These are phyloP conservation scores for Strobilomyces echinocephalus DNA, from an alignment of 768 basidiomycete genomes.

Conservation along the genomic window DNA sequence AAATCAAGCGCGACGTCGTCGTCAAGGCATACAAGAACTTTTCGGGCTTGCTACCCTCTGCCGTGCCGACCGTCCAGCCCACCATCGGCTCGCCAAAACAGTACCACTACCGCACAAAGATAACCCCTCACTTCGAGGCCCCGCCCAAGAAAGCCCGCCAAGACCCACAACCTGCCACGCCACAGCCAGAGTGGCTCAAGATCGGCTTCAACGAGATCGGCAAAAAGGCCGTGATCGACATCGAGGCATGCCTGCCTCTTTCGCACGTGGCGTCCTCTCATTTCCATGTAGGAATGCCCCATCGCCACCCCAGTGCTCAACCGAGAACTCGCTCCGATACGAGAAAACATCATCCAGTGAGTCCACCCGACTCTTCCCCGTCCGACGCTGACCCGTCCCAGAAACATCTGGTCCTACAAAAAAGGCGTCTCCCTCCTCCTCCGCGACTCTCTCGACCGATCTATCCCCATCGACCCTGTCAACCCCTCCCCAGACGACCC, in stretches of 20 bases:
- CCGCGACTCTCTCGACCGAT: conserved; percentile 67
- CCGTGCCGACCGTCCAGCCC: conserved; percentile 60
- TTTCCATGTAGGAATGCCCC: conserved; percentile 67
- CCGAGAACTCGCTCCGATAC: conserved; percentile 52
- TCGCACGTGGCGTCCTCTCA: not conserved
- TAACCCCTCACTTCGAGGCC: conserved; percentile 93
- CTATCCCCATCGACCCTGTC: conserved; percentile 21
- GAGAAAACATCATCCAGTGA: conserved; percentile 66
- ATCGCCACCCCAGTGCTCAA: conserved; percentile 85
- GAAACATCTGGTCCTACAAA: conserved; percentile 76
- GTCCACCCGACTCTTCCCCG: conserved; percentile 11
- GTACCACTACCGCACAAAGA: conserved; percentile 92
- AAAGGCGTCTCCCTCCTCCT: conserved; percentile 87
- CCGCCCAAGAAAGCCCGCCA: conserved; percentile 46
- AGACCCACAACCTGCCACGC: not conserved
- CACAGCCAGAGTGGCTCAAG: conserved; percentile 63
- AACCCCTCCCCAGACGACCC: conserved; percentile 35
- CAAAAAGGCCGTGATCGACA: conserved; percentile 74
- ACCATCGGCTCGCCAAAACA: conserved; percentile 87
- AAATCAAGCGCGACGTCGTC: conserved; percentile 82
- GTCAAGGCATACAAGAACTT: conserved; percentile 79
- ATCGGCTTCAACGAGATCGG: conserved; percentile 90
- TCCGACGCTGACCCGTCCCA: conserved; percentile 29
- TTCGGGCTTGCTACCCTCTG: conserved; percentile 49
- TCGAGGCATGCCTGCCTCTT: conserved; percentile 58